Conservation (phyloP, 352 stramenopile species). For the Phytophthora tentaculata region DNA sequence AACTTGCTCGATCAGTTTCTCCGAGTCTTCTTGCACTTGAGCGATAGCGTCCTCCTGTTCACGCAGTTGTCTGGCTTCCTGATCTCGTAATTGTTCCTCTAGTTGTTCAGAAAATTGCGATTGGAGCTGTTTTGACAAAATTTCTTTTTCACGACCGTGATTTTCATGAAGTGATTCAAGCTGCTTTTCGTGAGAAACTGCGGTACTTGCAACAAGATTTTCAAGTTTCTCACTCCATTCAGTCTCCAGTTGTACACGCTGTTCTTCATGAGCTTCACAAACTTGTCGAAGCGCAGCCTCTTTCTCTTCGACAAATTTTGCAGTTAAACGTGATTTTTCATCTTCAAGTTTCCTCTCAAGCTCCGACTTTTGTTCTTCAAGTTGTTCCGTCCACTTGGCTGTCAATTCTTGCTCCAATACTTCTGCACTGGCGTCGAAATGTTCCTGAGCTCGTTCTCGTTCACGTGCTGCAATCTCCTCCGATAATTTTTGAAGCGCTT, state of each 20-base stretch:
- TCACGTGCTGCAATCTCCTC: slow-evolving; percentile 38
- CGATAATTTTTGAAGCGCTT: slow-evolving; percentile 24
- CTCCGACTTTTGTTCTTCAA: slow-evolving; percentile 21
- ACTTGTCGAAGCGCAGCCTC: slow-evolving; percentile 19
- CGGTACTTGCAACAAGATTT: background rate
- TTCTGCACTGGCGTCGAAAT: slow-evolving; percentile 20
- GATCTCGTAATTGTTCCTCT: slow-evolving; percentile 44
- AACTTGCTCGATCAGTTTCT: slow-evolving; percentile 80
- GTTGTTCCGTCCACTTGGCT: slow-evolving; percentile 14
- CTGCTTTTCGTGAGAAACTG: slow-evolving; percentile 15
- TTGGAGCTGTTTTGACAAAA: slow-evolving; percentile 36
- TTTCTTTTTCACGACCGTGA: slow-evolving; percentile 20
- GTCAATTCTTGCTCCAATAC: slow-evolving; percentile 36
- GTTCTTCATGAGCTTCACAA: slow-evolving; percentile 19
- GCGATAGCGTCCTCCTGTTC: slow-evolving; percentile 80
- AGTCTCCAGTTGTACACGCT: slow-evolving; percentile 27
- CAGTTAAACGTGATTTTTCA: slow-evolving; percentile 17
- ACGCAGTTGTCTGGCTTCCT: slow-evolving; percentile 49
- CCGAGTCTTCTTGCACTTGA: slow-evolving; percentile 81
- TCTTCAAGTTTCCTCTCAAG: slow-evolving; percentile 16
- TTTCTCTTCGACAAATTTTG: slow-evolving; percentile 15
- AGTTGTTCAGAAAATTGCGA: slow-evolving; percentile 40
- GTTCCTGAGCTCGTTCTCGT: slow-evolving; percentile 29
- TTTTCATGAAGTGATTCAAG: slow-evolving; percentile 28
- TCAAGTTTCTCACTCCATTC: slow-evolving; percentile 37